Percentiles rank a stretch among this genome's conserved stretches.
Conservation (phyloP, 2,329 filamentous ascomycete genomes). For the Ascochyta fabae region DNA sequence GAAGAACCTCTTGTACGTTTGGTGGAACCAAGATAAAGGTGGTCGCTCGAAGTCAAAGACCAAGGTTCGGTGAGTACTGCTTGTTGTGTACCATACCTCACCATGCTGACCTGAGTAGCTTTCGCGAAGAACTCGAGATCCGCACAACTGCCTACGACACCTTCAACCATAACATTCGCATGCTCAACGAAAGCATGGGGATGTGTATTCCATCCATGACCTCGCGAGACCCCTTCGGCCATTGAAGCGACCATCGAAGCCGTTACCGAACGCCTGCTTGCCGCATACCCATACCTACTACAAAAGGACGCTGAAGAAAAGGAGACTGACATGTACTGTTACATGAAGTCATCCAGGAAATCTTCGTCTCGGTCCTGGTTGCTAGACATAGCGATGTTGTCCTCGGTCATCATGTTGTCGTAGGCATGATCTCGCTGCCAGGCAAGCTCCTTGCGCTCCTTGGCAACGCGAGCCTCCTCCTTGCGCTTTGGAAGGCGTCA, state of each 20-base stretch:
- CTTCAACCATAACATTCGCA: conserved; percentile 72
- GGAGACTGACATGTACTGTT: not conserved
- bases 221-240: conserved; percentile 29
- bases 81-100: not conserved
- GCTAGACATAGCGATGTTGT: conserved; percentile 76
- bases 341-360: conserved; percentile 83
- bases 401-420: conserved; percentile 86
- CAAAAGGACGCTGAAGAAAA: not conserved
- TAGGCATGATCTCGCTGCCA: conserved; percentile 98
- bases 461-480: conserved; percentile 73
- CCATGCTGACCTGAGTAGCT: conserved; percentile 23
- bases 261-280: conserved; percentile 13
- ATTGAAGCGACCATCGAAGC: not conserved
- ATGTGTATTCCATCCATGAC: conserved; percentile 58
- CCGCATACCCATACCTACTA: conserved; percentile 6
- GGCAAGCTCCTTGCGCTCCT: conserved; percentile 87
- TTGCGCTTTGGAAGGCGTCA: conserved; percentile 64
- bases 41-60: conserved; percentile 37
- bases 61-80: conserved; percentile 27
- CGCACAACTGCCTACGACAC: conserved; percentile 59
- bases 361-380: conserved; percentile 83
- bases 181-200: conserved; percentile 77
- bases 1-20: conserved; percentile 67
- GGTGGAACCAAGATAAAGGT: conserved; percentile 53
- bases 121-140: conserved; percentile 37